These are phyloP conservation scores for Coccomyxa sp. DNA, from an alignment of 139 green algal species.

Conservation along the genomic window DNA sequence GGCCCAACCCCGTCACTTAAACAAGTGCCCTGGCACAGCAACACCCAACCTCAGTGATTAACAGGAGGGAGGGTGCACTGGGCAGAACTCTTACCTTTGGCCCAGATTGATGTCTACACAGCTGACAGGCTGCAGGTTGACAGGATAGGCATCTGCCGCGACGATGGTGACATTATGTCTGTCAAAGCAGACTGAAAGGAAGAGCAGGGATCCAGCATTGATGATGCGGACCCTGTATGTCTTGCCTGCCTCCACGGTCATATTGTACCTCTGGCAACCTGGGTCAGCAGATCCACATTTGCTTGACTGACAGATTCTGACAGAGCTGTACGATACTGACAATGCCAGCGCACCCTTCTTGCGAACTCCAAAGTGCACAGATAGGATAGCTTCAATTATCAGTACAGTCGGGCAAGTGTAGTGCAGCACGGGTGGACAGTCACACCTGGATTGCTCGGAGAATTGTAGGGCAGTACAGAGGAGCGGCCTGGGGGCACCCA, in stretches of 20 bases:
- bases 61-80: neutral
- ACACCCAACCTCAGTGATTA: neutral
- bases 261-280: slow-evolving; percentile 24
- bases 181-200: slow-evolving; percentile 61
- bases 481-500: slow-evolving; percentile 10
- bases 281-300: neutral
- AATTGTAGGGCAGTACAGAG: neutral
- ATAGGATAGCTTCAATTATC: neutral
- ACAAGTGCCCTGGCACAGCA: neutral
- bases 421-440: neutral
- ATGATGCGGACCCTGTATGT: slow-evolving; percentile 51
- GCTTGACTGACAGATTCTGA: neutral
- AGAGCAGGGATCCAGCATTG: slow-evolving; percentile 35
- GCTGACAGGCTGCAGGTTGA: slow-evolving; percentile 19
- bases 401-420: neutral
- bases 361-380: neutral
- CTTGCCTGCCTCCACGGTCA: slow-evolving; percentile 36
- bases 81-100: slow-evolving; percentile 39
- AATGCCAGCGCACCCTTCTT: neutral
- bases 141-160: slow-evolving; percentile 41
- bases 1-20: neutral
- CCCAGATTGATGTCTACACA: slow-evolving; percentile 65
- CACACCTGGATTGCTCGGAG: slow-evolving; percentile 3
- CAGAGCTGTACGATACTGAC: neutral
- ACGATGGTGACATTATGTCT: slow-evolving; percentile 48